phyloP scores from a whole-genome alignment of 352 stramenopile genomes.

The Pythium vanterpoolii region DNA sequence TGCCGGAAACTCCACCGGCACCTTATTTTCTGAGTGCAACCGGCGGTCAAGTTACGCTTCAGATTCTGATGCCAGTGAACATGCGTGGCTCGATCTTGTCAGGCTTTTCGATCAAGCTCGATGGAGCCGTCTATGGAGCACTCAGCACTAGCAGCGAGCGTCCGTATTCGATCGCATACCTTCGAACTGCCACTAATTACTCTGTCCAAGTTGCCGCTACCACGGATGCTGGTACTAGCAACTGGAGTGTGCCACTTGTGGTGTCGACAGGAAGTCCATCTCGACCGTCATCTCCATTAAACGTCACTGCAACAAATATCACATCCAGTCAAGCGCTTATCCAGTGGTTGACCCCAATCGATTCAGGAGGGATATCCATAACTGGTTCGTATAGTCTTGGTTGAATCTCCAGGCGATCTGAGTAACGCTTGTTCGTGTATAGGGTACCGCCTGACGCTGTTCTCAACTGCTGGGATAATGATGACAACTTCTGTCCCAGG shows the following conservation, averaged over 20 bases:
- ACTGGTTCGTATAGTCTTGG: slow-evolving; percentile 27
- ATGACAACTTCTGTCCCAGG: slow-evolving; percentile 16
- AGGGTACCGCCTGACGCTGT: slow-evolving; percentile 12
- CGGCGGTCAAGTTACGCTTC: slow-evolving; percentile 41
- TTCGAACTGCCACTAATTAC: slow-evolving; percentile 33
- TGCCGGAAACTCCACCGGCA: slow-evolving; percentile 36
- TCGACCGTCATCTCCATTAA: slow-evolving; percentile 28
- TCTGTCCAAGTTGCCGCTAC: slow-evolving; percentile 31
- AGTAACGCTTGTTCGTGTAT: slow-evolving; percentile 2
- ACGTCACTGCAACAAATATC: slow-evolving; percentile 28
- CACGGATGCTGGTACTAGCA: slow-evolving; percentile 37
- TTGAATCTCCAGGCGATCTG: background rate
- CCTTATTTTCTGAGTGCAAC: slow-evolving; percentile 53
- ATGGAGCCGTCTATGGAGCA: slow-evolving; percentile 18
- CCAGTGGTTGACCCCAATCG: slow-evolving; percentile 35
- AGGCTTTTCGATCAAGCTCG: slow-evolving; percentile 41
- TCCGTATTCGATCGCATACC: slow-evolving; percentile 26
- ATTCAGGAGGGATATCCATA: slow-evolving; percentile 43
- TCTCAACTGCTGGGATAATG: slow-evolving; percentile 10
- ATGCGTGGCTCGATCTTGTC: slow-evolving; percentile 46
- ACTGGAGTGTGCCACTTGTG: slow-evolving; percentile 24
- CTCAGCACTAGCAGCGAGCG: slow-evolving; percentile 23
- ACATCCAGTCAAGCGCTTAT: slow-evolving; percentile 36
- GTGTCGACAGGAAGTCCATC: slow-evolving; percentile 33
- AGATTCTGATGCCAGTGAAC: slow-evolving; percentile 41